phyloP scores from a whole-genome alignment of 2,329 filamentous ascomycete genomes.

The Colletotrichum simmondsii region DNA sequence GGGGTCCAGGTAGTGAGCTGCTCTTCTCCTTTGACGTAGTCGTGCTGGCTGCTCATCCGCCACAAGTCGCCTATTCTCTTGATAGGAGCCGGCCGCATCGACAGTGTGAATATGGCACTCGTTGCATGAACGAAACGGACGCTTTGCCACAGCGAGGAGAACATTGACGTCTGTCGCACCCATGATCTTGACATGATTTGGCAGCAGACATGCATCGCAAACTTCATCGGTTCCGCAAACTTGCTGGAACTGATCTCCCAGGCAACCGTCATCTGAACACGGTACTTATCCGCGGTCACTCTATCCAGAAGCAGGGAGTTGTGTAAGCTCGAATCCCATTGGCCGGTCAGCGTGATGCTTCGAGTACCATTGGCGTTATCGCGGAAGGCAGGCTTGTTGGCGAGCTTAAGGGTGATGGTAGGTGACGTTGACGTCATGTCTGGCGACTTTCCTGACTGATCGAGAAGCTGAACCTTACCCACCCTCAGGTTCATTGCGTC shows the following conservation, averaged over 20 bases:
- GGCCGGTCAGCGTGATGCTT: slow-evolving; percentile 85
- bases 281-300: slow-evolving; percentile 90
- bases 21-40: slow-evolving; percentile 97
- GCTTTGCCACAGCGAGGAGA: slow-evolving; percentile 87
- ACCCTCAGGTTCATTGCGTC: slow-evolving; percentile 82
- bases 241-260: slow-evolving; percentile 90
- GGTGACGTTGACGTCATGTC: slow-evolving; percentile 79
- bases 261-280: slow-evolving; percentile 85
- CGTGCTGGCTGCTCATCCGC: slow-evolving; percentile 94
- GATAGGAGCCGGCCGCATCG: slow-evolving; percentile 87
- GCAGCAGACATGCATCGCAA: slow-evolving; percentile 81
- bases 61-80: slow-evolving; percentile 94
- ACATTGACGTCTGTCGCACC: slow-evolving; percentile 86
- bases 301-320: slow-evolving; percentile 93
- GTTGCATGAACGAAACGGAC: slow-evolving; percentile 88
- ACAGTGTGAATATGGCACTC: slow-evolving; percentile 86
- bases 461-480: slow-evolving; percentile 84
- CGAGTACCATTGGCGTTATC: slow-evolving; percentile 91
- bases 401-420: slow-evolving; percentile 81
- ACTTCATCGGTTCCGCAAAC: slow-evolving; percentile 88
- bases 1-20: slow-evolving; percentile 86
- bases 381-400: slow-evolving; percentile 81
- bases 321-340: slow-evolving; percentile 97
- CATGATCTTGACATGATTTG: slow-evolving; percentile 88
- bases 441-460: slow-evolving; percentile 85